Evolutionary conservation across 2,329 filamentous ascomycete species (phyloP).

Genomic region (Lasiodiplodia gonubiensis): DNA sequence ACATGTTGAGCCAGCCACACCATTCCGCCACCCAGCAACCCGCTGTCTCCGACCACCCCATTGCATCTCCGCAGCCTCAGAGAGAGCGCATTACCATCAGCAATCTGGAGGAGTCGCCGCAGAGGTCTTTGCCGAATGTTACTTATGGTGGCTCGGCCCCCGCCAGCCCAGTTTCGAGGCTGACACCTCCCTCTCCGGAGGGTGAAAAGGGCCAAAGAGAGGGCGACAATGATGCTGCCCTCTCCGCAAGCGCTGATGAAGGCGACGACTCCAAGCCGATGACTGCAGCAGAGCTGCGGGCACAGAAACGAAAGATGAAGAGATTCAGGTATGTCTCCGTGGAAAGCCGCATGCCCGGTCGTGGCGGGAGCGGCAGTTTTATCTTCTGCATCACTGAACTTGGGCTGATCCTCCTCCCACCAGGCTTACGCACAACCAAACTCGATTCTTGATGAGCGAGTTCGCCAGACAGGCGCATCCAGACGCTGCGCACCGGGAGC

Average conservation of each 20-base stretch:
- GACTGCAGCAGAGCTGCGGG: constrained; percentile 55
- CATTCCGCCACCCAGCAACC: constrained; percentile 36
- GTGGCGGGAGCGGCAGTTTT: neutral
- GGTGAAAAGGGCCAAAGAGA: constrained; percentile 48
- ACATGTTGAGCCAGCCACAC: constrained; percentile 48
- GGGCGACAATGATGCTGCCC: constrained; percentile 48
- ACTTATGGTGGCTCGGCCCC: constrained; percentile 52
- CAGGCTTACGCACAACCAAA: constrained; percentile 93
- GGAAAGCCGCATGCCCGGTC: neutral
- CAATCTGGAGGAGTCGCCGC: constrained; percentile 44
- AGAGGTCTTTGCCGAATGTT: constrained; percentile 40
- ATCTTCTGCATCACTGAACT: neutral
- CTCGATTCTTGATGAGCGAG: constrained; percentile 96
- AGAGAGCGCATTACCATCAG: constrained; percentile 41
- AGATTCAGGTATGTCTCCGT: constrained; percentile 68
- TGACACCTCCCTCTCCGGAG: constrained; percentile 52
- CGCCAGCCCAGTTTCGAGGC: constrained; percentile 52
- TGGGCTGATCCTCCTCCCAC: constrained; percentile 5
- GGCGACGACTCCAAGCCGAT: constrained; percentile 47
- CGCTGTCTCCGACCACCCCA: constrained; percentile 32
- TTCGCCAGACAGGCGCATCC: constrained; percentile 94
- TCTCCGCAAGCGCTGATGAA: constrained; percentile 34
- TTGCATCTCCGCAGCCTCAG: constrained; percentile 35
- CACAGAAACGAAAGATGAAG: constrained; percentile 67
- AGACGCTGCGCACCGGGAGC: constrained; percentile 86